A percentile compares a stretch with the other conserved stretches of the same genome.
Conservation (phyloP, 495 filamentous ascomycete species). For the Penicillium salamii region DNA sequence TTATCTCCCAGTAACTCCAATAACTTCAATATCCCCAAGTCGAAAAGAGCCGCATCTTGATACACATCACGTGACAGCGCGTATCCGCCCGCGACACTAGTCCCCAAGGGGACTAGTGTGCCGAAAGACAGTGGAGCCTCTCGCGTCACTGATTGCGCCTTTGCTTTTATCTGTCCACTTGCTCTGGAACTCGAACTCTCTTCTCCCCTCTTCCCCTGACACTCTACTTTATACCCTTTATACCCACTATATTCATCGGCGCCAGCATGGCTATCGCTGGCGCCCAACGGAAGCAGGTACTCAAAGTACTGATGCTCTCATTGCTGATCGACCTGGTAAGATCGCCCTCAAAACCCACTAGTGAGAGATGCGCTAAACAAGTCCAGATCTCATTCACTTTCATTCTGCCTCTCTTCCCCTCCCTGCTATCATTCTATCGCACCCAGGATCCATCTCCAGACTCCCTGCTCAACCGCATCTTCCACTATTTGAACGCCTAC, state of each 20-base stretch:
- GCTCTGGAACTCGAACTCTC: no score
- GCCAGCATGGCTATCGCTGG: conserved; percentile 36
- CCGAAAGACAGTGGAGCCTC: background rate
- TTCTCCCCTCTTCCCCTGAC: background rate
- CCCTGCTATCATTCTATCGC: conserved; percentile 92
- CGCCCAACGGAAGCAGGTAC: conserved; percentile 69
- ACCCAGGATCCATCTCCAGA: conserved; percentile 53
- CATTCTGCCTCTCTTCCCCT: conserved; percentile 94
- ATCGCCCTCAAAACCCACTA: background rate
- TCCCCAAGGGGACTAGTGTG: background rate
- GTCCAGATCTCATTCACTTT: conserved; percentile 85
- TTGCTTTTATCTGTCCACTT: background rate
- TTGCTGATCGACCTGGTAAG: conserved; percentile 67
- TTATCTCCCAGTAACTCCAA: no score
- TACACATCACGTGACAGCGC: no score
- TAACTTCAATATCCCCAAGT: no score
- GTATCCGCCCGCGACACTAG: background rate
- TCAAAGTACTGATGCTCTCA: conserved; percentile 75
- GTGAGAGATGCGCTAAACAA: background rate
- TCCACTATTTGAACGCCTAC: conserved; percentile 86
- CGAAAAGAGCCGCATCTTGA: no score
- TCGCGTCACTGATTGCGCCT: background rate
- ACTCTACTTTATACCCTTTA: background rate
- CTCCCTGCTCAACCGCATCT: conserved; percentile 71
- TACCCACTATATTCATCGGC: background rate